Evolutionary conservation across 1,284 basidiomycete genomes (phyloP), one percentile per base, ranked within the genome.

Genomic region (Apiotrichum brassicae): DNA sequence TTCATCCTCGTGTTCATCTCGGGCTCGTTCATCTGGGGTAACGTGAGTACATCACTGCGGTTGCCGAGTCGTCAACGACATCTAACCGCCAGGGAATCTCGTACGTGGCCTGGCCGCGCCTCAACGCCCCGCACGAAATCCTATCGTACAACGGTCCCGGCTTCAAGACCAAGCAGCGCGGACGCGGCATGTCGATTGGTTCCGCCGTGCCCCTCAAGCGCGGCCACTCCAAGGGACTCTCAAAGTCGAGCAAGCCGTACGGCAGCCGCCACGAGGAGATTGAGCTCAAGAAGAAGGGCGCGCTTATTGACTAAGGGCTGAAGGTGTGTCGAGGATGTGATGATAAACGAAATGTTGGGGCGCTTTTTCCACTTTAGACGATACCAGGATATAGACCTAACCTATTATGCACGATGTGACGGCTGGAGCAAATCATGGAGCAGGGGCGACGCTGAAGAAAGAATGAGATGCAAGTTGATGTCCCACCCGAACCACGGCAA

Each of bases 31-130:
- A 86, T 94, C 61, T 68, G 86, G 72, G 75, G 82, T 37, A 82
- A 94, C 66, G 72, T 74, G 46, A 63, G 71, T 64, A 11, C 11
- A n/a, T n/a, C n/a, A n/a, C n/a, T n/a, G n/a, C n/a, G n/a, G n/a
- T n/a, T n/a, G n/a, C n/a, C n/a, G n/a, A n/a, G n/a, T n/a, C n/a
- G n/a, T n/a, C n/a, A n/a, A n/a, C n/a, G n/a, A n/a, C n/a, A n/a
- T n/a, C n/a, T n/a, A n/a, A n/a, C n/a, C n/a, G n/a, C n/a, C 51
- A 74, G 72, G 72, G 72, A 39, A 70, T 62, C n/a, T 68, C 61
- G 58, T 97, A 93, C 68, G 92, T 99, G 54, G 82, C 87, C 20
- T 94, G 90, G 86, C 95, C 94, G n/a, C 82, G 86, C 20, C 80
- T 98, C 48, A 82, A 86, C 58, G 85, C 90, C 3, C 83, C 86